Percentiles rank a stretch among this genome's conserved stretches.
Conservation (phyloP, 352 stramenopile genomes). For the Phytopythium mirpurense region DNA sequence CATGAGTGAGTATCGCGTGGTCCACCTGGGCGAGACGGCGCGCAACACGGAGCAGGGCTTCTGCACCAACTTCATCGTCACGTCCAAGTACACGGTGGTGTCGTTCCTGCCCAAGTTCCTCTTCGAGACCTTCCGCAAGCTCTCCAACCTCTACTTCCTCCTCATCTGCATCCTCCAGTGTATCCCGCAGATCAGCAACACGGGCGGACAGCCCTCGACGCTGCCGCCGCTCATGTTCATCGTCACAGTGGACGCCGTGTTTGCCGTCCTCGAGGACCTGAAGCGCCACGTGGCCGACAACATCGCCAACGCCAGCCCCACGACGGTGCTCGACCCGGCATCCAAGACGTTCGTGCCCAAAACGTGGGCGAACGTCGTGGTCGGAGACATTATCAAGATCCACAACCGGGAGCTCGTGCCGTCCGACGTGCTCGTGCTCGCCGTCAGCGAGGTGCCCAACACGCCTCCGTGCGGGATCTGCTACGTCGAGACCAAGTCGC, state of each 20-base stretch:
- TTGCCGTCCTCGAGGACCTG: conserved; percentile 84
- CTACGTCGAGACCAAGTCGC: conserved; percentile 89
- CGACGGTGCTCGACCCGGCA: conserved; percentile 45
- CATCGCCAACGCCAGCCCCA: conserved; percentile 70
- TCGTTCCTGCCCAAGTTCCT: conserved; percentile 91
- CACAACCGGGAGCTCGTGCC: conserved; percentile 79
- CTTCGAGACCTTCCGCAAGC: conserved; percentile 87
- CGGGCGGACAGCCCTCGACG: conserved; percentile 78
- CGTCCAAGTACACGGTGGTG: conserved; percentile 87
- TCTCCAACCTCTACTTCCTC: conserved; percentile 93
- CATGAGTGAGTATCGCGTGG: conserved; percentile 42
- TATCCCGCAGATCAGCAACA: conserved; percentile 90
- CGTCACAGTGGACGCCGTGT: conserved; percentile 86
- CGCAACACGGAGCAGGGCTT: conserved; percentile 55
- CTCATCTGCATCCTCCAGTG: conserved; percentile 85
- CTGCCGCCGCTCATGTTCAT: conserved; percentile 89
- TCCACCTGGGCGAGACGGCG: conserved; percentile 53
- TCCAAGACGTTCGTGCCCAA: conserved; percentile 44
- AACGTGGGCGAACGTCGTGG: conserved; percentile 75
- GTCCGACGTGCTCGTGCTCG: conserved; percentile 81
- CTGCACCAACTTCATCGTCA: conserved; percentile 89
- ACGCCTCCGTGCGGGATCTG: conserved; percentile 65
- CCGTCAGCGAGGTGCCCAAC: conserved; percentile 59
- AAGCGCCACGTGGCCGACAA: conserved; percentile 83
- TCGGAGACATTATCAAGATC: conserved; percentile 82